Evolutionary conservation across 179 eudicot species (phyloP).

Genomic region (Spergularia azorica): DNA sequence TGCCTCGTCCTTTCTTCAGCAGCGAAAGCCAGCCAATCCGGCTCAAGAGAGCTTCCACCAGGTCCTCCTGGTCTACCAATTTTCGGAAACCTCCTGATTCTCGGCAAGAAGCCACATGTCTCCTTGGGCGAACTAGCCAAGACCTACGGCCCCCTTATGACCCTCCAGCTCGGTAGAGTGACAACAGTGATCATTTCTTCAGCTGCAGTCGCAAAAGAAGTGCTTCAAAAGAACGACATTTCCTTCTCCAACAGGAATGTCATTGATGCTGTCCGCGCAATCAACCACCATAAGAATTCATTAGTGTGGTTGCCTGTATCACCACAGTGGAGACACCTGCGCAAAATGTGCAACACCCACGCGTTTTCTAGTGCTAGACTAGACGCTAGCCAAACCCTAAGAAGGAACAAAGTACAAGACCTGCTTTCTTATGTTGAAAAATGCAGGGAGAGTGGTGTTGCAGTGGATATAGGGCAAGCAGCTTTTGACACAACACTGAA

Average conservation of each 20-base stretch:
- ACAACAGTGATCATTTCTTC: conserved; percentile 40
- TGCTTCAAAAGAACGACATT: conserved; percentile 27
- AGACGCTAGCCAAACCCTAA: conserved; percentile 25
- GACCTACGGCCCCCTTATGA: conserved; percentile 26
- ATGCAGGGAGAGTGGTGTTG: conserved; percentile 7
- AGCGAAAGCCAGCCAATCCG: background rate
- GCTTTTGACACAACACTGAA: conserved; percentile 38
- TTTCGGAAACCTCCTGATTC: conserved; percentile 36
- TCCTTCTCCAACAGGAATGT: conserved; percentile 18
- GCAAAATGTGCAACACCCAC: conserved; percentile 28
- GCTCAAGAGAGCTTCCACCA: conserved; percentile 26
- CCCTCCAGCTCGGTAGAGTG: conserved; percentile 36
- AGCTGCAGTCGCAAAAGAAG: conserved; percentile 33
- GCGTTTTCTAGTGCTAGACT: conserved; percentile 24
- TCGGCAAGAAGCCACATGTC: conserved; percentile 36
- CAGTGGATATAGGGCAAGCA: conserved; percentile 30
- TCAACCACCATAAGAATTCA: conserved; percentile 28
- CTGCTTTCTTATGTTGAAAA: conserved; percentile 16
- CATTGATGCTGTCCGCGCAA: conserved; percentile 20
- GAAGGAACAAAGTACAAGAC: conserved; percentile 27
- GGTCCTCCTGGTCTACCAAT: conserved; percentile 41
- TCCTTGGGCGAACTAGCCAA: conserved; percentile 33
- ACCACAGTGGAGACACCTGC: conserved; percentile 22
- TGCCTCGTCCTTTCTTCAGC: conserved; percentile 4
- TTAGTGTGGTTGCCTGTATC: conserved; percentile 22